These are phyloP conservation scores for Acacia concinna DNA, from an alignment of 331 rosid genomes.

Conservation along the genomic window DNA sequence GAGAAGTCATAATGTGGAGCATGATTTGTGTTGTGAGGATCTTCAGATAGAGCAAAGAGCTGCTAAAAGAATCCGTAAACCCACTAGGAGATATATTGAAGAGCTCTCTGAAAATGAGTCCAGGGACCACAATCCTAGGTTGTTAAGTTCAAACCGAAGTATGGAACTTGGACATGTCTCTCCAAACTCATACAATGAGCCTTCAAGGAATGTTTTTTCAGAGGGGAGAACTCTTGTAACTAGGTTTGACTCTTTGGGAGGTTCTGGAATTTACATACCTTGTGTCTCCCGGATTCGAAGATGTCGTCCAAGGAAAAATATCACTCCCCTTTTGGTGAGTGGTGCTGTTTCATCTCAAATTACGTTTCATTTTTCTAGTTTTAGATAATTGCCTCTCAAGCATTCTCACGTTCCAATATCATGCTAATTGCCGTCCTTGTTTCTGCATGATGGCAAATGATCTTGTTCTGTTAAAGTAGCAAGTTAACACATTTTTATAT, in stretches of 20 bases:
- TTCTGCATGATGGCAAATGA: slow-evolving; percentile 17
- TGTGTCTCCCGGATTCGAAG: slow-evolving; percentile 86
- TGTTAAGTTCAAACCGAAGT: slow-evolving; percentile 42
- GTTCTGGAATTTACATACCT: slow-evolving; percentile 79
- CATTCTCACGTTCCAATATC: slow-evolving; percentile 13
- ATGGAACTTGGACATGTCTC: slow-evolving; percentile 44
- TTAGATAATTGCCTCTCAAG: slow-evolving; percentile 24
- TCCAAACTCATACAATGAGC: slow-evolving; percentile 42
- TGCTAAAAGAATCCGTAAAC: slow-evolving; percentile 86
- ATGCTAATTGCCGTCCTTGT: slow-evolving; percentile 17
- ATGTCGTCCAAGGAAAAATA: slow-evolving; percentile 89
- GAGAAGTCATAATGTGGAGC: slow-evolving; percentile 42
- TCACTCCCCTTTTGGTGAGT: slow-evolving; percentile 77
- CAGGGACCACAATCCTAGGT: slow-evolving; percentile 58
- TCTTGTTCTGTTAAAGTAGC: slow-evolving; percentile 5
- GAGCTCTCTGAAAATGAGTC: slow-evolving; percentile 86
- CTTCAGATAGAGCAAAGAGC: slow-evolving; percentile 53
- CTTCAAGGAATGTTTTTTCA: slow-evolving; percentile 49
- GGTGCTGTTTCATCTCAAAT: slow-evolving; percentile 25
- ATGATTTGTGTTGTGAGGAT: slow-evolving; percentile 54
- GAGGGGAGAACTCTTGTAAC: slow-evolving; percentile 62
- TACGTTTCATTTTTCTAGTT: neutral
- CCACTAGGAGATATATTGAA: slow-evolving; percentile 96
- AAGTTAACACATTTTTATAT: neutral
- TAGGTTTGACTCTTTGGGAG: slow-evolving; percentile 80